Base-by-base conservation (phyloP, 2,329 filamentous ascomycete species). In the Ophiosphaerella korrae region DNA sequence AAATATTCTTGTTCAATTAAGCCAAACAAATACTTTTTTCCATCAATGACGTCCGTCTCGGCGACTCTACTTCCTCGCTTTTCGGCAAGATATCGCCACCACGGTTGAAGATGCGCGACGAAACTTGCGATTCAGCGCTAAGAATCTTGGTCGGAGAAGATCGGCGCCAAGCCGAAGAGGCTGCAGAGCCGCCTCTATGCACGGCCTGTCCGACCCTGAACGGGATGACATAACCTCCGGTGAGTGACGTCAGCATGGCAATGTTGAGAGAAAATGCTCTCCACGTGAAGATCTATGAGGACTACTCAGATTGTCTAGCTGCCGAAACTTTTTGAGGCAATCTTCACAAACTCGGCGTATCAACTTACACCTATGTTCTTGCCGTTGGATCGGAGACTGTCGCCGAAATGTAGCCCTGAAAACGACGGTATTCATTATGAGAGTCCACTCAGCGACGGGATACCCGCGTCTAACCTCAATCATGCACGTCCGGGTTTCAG, bases 111-210 rank as follows among this genome's bases (percentile, higher is more conserved):
- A 55, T 16, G 54, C 47, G 51, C 39, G 52, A 49, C 57, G 47
- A 43, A 39, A 49, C 32, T 50, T 57, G 29, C 60, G 3, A 6
- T 9, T 6, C 26, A 6, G 59, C 62, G 43, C 50, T 6, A n/a
- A 33, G 49, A 41, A 50, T 52, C 54, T 40, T 40, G 50, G 45
- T 45, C 45, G 55, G 61, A 52, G 45, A 65, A 65, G 63, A 66
- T 66, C 62, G 44, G 55, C 63, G 55, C 58, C 61, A 66, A 64
- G 60, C 16, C 50, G 55, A 57, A 66, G 55, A 66, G 58, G 60
- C 52, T 64, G 63, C 60, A 64, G 62, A 66, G 61, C 63, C 63
- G 55, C 62, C 63, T 53, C 62, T 48, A 51, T 40, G 57, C 61
- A 63, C 61, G 57, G 60, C 48, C 55, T 52, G 57, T 53, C 52